phyloP scores from a whole-genome alignment of 106 monocot genomes.

The Triglochin maritima region DNA sequence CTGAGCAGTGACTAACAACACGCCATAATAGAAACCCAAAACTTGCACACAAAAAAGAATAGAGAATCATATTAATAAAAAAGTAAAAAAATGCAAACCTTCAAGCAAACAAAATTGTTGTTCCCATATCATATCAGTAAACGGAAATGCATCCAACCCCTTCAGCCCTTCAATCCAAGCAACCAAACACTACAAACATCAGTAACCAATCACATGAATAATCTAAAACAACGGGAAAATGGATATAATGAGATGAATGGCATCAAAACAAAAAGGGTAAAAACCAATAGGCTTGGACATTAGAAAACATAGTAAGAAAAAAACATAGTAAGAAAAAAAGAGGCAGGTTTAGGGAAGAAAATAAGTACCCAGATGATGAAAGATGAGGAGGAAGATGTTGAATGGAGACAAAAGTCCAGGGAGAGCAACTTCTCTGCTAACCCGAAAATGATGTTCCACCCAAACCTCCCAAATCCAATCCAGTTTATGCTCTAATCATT shows the following conservation, averaged over 20 bases:
- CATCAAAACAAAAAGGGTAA: too few relatives aligned
- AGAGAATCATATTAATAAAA: neutral
- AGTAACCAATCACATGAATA: too few relatives aligned
- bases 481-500: too few relatives aligned
- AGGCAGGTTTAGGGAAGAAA: neutral
- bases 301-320: neutral
- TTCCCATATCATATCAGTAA: neutral
- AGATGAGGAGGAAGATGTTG: neutral
- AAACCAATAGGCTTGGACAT: neutral
- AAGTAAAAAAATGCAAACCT: neutral
- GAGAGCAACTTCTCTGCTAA: neutral
- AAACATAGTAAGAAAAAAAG: neutral
- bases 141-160: too few relatives aligned
- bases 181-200: too few relatives aligned
- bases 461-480: neutral
- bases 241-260: too few relatives aligned
- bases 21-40: too few relatives aligned
- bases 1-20: neutral
- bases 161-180: too few relatives aligned
- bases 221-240: too few relatives aligned
- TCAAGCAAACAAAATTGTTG: neutral
- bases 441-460: slow-evolving; percentile 1
- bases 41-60: neutral
- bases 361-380: neutral
- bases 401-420: neutral